phyloP scores from a whole-genome alignment of 495 filamentous ascomycete genomes.

The Tuber borchii region DNA sequence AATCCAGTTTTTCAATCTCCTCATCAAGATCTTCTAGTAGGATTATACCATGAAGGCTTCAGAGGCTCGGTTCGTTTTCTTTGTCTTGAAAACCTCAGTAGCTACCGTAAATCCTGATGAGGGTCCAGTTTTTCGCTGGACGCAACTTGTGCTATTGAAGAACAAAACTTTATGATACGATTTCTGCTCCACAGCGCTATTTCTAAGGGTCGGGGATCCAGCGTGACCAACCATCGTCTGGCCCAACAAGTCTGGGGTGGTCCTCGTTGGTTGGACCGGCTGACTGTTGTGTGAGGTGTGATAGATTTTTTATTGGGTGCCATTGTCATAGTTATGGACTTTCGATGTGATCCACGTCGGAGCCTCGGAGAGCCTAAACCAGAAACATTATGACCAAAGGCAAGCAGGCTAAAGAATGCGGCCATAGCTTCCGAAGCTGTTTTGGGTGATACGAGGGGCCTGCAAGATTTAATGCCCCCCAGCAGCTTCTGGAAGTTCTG shows the following conservation, averaged over 20 bases:
- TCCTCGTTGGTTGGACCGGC: not conserved
- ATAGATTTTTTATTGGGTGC: not conserved
- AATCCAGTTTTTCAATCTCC: not conserved
- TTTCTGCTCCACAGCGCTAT: not conserved
- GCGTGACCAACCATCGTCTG: not conserved
- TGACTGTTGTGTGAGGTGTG: not conserved
- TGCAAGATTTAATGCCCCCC: slow-evolving; percentile 7
- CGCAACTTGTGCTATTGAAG: not conserved
- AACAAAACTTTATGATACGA: not conserved
- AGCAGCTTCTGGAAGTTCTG: slow-evolving; percentile 29
- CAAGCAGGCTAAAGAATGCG: slow-evolving; percentile 14
- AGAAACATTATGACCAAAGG: slow-evolving; percentile 1
- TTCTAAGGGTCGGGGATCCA: not conserved
- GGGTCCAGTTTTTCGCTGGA: not conserved
- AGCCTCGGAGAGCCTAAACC: not conserved
- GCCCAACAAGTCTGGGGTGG: not conserved
- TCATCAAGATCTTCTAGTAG: not conserved
- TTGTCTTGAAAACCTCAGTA: not conserved
- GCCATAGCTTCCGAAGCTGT: slow-evolving; percentile 16
- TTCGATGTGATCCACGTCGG: not conserved
- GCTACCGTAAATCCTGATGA: not conserved
- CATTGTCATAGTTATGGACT: not conserved
- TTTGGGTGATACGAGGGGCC: not conserved
- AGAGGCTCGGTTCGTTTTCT: not conserved
- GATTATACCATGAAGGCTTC: not conserved